phyloP scores from a whole-genome alignment of 2,329 filamentous ascomycete genomes.

The Ophiocordyceps australis region DNA sequence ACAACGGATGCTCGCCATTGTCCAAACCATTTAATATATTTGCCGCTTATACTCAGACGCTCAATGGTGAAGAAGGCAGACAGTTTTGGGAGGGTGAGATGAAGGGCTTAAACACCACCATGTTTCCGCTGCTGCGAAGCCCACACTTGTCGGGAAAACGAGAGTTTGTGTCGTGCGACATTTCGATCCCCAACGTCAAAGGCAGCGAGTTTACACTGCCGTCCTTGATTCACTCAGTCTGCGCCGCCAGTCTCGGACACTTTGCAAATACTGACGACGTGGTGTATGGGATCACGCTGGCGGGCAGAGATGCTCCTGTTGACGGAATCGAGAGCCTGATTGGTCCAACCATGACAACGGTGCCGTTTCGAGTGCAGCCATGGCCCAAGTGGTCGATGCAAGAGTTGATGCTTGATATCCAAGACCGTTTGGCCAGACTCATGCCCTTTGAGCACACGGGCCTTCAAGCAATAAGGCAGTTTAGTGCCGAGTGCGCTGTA shows the following conservation, averaged over 20 bases:
- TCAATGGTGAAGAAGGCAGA: not conserved
- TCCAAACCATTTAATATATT: constrained; percentile 1
- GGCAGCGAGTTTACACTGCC: constrained; percentile 18
- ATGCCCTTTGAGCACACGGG: constrained; percentile 1
- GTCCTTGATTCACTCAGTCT: constrained; percentile 5
- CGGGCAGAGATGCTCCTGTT: constrained; percentile 3
- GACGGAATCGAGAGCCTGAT: constrained; percentile 1
- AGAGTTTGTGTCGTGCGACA: not conserved
- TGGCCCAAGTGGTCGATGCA: not conserved
- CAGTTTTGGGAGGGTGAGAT: constrained; percentile 1
- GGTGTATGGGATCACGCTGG: constrained; percentile 2
- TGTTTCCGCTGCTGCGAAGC: not conserved
- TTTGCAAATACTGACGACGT: constrained; percentile 2
- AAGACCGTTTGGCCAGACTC: constrained; percentile 1
- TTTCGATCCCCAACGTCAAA: not conserved
- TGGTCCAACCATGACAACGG: constrained; percentile 10
- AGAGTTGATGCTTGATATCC: constrained; percentile 1
- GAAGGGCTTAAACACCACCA: not conserved
- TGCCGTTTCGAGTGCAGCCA: constrained; percentile 2
- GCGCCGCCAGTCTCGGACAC: constrained; percentile 2
- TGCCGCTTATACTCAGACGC: constrained; percentile 2
- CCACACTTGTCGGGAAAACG: not conserved
- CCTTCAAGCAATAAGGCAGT: not conserved
- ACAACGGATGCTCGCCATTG: constrained; percentile 1
- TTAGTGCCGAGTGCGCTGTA: constrained; percentile 1